Evolutionary conservation across 345 rosid species (phyloP).

Genomic region (Excoecaria cochinchinensis): DNA sequence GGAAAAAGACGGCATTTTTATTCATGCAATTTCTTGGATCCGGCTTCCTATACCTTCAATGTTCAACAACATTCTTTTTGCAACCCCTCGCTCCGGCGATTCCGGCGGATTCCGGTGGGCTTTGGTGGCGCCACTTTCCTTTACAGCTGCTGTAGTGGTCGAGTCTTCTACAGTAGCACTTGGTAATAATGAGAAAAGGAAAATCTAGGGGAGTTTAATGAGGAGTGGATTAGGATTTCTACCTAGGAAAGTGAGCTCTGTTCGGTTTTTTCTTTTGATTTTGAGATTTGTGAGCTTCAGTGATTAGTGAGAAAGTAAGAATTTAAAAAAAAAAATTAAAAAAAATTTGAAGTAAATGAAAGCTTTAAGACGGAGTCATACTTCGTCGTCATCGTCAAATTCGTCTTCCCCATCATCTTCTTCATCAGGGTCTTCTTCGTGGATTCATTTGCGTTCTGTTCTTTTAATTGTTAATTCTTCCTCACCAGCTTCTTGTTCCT

Average conservation of each 20-base stretch:
- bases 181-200: background rate
- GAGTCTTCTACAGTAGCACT: background rate
- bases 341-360: constrained; percentile 50
- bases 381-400: constrained; percentile 59
- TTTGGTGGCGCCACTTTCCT: background rate
- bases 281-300: background rate
- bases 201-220: background rate
- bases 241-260: background rate
- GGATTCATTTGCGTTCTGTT: constrained; percentile 92
- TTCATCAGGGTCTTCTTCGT: constrained; percentile 52
- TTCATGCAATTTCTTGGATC: background rate
- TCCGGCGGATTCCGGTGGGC: background rate
- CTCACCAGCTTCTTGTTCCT: constrained; percentile 72
- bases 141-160: background rate
- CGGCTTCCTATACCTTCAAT: background rate
- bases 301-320: background rate
- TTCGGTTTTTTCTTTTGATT: background rate
- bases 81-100: background rate
- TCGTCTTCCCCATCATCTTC: constrained; percentile 66
- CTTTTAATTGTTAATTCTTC: constrained; percentile 74
- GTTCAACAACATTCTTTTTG: background rate
- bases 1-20: background rate
- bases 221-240: too few species aligned
- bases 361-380: constrained; percentile 79
- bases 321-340: background rate